phyloP scores from a whole-genome alignment of 2,329 filamentous ascomycete species.

The Calonectria hawksworthii region DNA sequence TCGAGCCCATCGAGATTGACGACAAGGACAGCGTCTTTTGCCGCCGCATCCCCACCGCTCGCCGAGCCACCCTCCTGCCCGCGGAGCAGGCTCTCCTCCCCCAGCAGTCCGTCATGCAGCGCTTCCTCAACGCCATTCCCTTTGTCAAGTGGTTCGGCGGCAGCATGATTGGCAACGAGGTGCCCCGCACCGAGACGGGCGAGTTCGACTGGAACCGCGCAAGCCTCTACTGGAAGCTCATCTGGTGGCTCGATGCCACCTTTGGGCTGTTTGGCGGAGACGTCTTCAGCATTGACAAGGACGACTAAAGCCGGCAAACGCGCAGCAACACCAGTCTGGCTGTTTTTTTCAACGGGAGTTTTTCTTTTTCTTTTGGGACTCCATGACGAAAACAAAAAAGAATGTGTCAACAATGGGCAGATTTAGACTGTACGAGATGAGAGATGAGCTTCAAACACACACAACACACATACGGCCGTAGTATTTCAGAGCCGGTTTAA shows the following conservation, averaged over 20 bases:
- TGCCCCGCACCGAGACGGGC: constrained; percentile 80
- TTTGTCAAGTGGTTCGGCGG: constrained; percentile 80
- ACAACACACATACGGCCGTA: background rate
- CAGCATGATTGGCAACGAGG: constrained; percentile 80
- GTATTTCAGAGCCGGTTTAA: constrained; percentile 36
- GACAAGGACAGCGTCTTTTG: constrained; percentile 63
- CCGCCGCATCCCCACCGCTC: constrained; percentile 76
- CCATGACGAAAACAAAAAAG: background rate
- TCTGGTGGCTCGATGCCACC: constrained; percentile 73
- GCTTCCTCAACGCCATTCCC: constrained; percentile 75
- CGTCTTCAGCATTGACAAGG: constrained; percentile 69
- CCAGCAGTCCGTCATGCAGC: constrained; percentile 75
- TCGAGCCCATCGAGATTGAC: constrained; percentile 48
- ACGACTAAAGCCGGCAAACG: constrained; percentile 59
- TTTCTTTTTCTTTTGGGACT: background rate
- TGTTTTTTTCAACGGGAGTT: background rate
- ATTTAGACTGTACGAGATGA: constrained; percentile 44
- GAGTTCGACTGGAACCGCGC: constrained; percentile 82
- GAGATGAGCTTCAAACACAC: constrained; percentile 33
- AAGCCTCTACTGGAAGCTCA: constrained; percentile 77
- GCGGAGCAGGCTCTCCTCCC: constrained; percentile 80
- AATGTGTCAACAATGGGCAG: constrained; percentile 1
- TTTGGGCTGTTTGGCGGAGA: constrained; percentile 72
- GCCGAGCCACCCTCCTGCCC: constrained; percentile 74
- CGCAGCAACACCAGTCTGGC: constrained; percentile 5